Conservation (phyloP, 23 red algal genomes). For the Gracilariopsis chorda region DNA sequence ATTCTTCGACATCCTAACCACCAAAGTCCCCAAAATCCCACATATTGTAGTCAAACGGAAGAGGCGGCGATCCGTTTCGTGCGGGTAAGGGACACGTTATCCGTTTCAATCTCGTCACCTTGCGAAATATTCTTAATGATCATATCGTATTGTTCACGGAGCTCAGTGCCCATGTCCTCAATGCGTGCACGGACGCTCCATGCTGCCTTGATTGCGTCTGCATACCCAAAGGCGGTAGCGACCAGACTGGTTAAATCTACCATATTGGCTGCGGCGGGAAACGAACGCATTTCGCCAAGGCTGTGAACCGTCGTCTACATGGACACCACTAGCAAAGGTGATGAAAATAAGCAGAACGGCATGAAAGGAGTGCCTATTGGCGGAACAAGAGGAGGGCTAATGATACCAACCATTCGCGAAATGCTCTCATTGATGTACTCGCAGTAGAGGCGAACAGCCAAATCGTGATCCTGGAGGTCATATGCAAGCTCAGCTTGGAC, state of each 20-base stretch:
- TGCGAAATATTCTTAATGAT: not conserved
- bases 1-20: constrained; percentile 35
- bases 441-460: not conserved
- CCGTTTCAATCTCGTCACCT: not conserved
- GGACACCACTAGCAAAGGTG: not conserved
- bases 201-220: not conserved
- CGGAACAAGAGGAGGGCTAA: constrained; percentile 6
- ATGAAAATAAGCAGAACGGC: constrained; percentile 23
- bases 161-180: not conserved
- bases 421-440: constrained; percentile 11
- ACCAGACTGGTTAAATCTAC: constrained; percentile 26
- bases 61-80: not conserved
- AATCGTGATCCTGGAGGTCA: not conserved
- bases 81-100: not conserved
- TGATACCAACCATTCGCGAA: constrained; percentile 18
- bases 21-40: constrained; percentile 8
- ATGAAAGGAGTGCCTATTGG: constrained; percentile 3
- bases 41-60: not conserved
- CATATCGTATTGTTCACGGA: constrained; percentile 3
- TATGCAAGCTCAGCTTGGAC: constrained; percentile 1
- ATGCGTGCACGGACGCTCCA: not conserved
- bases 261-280: constrained; percentile 11
- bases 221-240: constrained; percentile 31
- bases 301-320: constrained; percentile 4
- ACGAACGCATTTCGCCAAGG: not conserved